Evolutionary conservation across 2,329 filamentous ascomycete genomes (phyloP), one percentile per base, ranked within the genome.

Genomic region (Davidsoniella virescens): DNA sequence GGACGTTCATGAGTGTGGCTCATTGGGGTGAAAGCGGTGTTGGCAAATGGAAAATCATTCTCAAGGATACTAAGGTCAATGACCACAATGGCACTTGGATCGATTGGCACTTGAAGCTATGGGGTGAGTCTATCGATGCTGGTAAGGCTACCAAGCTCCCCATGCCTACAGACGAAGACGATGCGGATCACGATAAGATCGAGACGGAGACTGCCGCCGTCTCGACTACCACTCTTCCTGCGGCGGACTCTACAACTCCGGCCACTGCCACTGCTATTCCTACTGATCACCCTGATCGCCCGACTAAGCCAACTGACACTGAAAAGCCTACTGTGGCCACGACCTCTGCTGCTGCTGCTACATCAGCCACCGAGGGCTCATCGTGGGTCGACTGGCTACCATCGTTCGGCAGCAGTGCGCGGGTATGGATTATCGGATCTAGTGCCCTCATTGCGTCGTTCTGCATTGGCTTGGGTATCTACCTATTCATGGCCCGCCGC

Each of bases 1-100:
- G 92, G 92, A 96, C 90, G 0, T 98, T 98, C 60, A 98, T 98
- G 92, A 93, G 82, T 54, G 92, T 98, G 37, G 88, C 82, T 55
- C 92, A 98, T 63, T 98, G 88, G 87, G 92, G 92, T 45, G 92
- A 98, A 65, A 73, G 75, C 41, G 88, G 87, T 53, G 65, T 88
- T 52, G 92, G 92, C 48, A 88, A 77, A 18, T 98, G 92, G 92
- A 94, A 84, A 0, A 73, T 98, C 38, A 70, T 95, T 47, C 78
- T 96, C 59, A 92, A 87, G 59, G 92, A 98, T 62, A 83, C 82
- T 17, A 70, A 76, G 16, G 73, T 82, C 53, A 95, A 98, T 61
- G 73, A 82, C 4, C 70, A 82, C 63, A 78, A 70, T 5, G 92
- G 92, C 56, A 80, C 70, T 8, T 93, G 96, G 59, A 73, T 80